These are phyloP conservation scores for Zygosaccharomyces pseudorouxii DNA, from an alignment of 805 yeast genomes.

Conservation along the genomic window DNA sequence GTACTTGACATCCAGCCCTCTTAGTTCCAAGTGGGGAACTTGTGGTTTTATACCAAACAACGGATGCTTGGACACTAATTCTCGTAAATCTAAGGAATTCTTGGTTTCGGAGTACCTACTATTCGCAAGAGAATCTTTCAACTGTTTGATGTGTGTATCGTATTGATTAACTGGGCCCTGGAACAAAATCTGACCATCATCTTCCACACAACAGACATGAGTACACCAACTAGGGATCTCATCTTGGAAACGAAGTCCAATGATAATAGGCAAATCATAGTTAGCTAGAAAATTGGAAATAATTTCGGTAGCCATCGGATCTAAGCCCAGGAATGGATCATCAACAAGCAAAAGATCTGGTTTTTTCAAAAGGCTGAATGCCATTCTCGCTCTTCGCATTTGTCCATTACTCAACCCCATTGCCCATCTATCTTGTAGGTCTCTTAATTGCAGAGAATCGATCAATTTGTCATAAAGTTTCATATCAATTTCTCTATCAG, in stretches of 20 bases:
- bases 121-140: constrained; percentile 15
- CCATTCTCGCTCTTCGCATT: constrained; percentile 83
- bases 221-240: constrained; percentile 74
- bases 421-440: constrained; percentile 66
- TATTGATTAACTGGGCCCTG: constrained; percentile 43
- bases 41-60: constrained; percentile 12
- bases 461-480: constrained; percentile 42
- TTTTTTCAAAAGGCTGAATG: constrained; percentile 58
- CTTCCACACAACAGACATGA: constrained; percentile 60
- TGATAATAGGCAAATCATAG: constrained; percentile 43
- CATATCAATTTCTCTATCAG: constrained; percentile 31
- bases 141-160: constrained; percentile 17
- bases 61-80: constrained; percentile 25
- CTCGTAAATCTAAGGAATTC: constrained; percentile 14
- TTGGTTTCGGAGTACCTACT: not conserved
- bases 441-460: constrained; percentile 48
- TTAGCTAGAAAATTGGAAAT: constrained; percentile 44
- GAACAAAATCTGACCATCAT: constrained; percentile 44
- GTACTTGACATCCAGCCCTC: constrained; percentile 61
- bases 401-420: constrained; percentile 93
- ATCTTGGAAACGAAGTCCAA: constrained; percentile 79
- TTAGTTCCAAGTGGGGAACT: constrained; percentile 44
- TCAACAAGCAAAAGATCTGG: constrained; percentile 73
- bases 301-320: constrained; percentile 59
- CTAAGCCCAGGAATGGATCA: constrained; percentile 90